Evolutionary conservation across 352 stramenopile species (phyloP), one percentile per base, ranked within the genome.

Genomic region (Globisporangium sylvaticum): DNA sequence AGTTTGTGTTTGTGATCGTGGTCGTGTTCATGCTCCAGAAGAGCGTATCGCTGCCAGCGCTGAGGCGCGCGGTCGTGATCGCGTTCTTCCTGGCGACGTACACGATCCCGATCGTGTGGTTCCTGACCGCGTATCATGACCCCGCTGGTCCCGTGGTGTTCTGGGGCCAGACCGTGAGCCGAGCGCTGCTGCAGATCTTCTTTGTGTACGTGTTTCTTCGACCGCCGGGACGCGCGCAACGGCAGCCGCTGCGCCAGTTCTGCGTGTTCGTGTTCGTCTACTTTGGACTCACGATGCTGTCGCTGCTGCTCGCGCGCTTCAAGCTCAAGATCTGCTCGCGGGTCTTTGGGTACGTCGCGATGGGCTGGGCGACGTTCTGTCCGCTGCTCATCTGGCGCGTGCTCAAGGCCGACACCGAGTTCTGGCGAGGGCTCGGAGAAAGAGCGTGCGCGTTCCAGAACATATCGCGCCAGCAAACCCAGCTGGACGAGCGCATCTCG

Each of bases 371-470:
- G 5, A 78, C 78, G 0, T 24, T 73, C 22, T 71, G 58, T 24
- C 79, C 76, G 3, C 53, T 80, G 25, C 73, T 85, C 6, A 82
- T 81, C 27, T 92, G 72, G 83, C 77, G 56, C 22, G 71, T 84
- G 55, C 73, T 85, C 12, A 73, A 77, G 22, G 82, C 78, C 7
- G 82, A 89, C 50, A 89, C 80, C 0, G 69, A 79, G 54, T 77
- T 87, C 44, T 84, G 72, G 70, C 69, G 75, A 25, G 77, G 81
- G 0, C 65, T 87, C 54, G 77, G 76, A 1, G 54, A 84, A 34
- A 68, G 76, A 4, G 76, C 72, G n/a, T 83, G 71, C 32, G 53
- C 50, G 27, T 61, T 86, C 8, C 77, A 83, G 9, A 61, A 48
- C 3, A 37, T 66, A 9, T 59, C 46, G 12, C 52, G 61, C 4